A percentile compares a stretch with the other conserved stretches of the same genome.
Conservation (phyloP, 2,329 filamentous ascomycete species). For the Colletotrichum tofieldiae region DNA sequence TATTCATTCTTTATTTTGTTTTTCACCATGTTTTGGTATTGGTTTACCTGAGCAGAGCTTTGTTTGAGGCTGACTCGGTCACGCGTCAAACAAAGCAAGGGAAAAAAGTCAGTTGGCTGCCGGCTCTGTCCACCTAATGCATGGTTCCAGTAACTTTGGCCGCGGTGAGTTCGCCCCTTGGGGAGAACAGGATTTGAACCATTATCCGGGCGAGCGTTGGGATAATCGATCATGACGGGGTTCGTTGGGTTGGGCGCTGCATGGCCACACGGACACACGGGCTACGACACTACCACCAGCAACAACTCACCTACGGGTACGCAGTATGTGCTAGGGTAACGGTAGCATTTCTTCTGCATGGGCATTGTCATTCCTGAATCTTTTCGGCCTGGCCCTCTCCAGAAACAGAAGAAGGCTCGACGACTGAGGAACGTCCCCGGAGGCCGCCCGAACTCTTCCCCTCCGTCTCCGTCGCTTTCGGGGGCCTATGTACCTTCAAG, state of each 20-base stretch:
- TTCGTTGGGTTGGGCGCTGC: not conserved
- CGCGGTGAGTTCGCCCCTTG: not conserved
- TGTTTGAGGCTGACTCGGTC: conserved; percentile 26
- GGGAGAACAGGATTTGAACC: conserved; percentile 12
- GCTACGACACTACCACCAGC: not conserved
- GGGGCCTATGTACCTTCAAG: not conserved
- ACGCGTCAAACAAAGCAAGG: not conserved
- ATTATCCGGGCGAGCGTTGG: conserved; percentile 10
- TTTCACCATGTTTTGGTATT: too few species aligned
- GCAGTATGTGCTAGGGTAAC: not conserved
- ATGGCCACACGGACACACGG: conserved; percentile 2
- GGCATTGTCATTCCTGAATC: not conserved
- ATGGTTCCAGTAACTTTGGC: not conserved
- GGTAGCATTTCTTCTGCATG: not conserved
- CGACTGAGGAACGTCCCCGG: conserved; percentile 14
- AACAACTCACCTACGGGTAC: not conserved
- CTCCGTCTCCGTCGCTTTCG: not conserved
- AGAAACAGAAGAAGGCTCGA: not conserved
- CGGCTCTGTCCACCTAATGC: not conserved
- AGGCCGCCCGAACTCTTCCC: conserved; percentile 36
- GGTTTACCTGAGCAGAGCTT: conserved; percentile 7
- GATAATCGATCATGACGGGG: conserved; percentile 3
- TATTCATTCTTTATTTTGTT: not conserved
- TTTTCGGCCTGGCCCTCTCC: conserved; percentile 14
- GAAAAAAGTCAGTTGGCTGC: not conserved